These are phyloP conservation scores for Diacronema lutheri DNA, from an alignment of 78 protist genomes.

Conservation along the genomic window DNA sequence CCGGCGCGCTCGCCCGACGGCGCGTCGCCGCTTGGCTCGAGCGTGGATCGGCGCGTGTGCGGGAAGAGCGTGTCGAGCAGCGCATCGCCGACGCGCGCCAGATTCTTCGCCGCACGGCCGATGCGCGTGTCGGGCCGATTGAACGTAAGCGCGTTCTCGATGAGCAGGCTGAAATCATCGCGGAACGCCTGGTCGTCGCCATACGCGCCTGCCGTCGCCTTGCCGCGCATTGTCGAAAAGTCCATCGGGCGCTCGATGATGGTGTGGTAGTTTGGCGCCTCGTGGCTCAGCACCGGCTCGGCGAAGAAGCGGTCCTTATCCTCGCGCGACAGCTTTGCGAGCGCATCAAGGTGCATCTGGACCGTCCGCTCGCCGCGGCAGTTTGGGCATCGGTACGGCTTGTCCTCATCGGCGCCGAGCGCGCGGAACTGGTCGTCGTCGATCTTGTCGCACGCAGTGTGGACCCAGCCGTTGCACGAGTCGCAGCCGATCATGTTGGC, in stretches of 20 bases:
- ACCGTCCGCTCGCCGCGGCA: slow-evolving; percentile 21
- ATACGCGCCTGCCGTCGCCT: not conserved
- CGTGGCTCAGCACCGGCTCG: slow-evolving; percentile 6
- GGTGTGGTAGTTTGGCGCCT: not conserved
- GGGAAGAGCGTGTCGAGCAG: too few species aligned
- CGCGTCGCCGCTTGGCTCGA: too few species aligned
- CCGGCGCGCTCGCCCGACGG: too few species aligned
- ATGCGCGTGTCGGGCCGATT: too few species aligned
- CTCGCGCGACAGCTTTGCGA: not conserved
- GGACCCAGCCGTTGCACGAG: not conserved
- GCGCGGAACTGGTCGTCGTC: not conserved
- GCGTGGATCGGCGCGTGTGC: too few species aligned
- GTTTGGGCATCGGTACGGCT: not conserved
- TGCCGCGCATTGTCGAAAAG: not conserved
- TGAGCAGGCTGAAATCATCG: too few species aligned
- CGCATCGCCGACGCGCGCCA: too few species aligned
- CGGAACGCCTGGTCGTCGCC: not conserved
- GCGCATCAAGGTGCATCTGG: not conserved
- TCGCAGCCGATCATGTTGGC: not conserved
- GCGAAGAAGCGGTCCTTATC: not conserved
- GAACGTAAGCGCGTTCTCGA: too few species aligned
- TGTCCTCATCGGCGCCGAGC: not conserved
- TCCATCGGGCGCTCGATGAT: slow-evolving; percentile 1
- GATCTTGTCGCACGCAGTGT: not conserved
- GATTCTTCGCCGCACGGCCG: too few species aligned